Base-by-base conservation (phyloP, 495 filamentous ascomycete genomes). In the Hypomontagnella monticulosa region DNA sequence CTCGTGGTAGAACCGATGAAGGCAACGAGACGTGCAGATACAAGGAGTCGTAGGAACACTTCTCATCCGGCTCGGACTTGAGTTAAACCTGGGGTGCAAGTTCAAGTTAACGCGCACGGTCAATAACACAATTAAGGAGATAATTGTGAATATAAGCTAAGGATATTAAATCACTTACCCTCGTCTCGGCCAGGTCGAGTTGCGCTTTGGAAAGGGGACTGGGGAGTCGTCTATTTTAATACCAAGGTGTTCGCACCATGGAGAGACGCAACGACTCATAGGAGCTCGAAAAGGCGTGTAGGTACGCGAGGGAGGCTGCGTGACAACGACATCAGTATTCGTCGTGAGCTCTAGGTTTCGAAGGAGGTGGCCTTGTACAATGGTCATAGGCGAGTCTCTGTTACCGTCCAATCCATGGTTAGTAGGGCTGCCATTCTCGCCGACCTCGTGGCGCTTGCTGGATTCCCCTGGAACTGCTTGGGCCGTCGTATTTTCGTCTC, bases 331-430 rank as follows among this genome's bases (percentile, higher is more conserved):
- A 4, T 68, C 59, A 7, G 59, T 59, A 20, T 41, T 15, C n/a
- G 42, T 46, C 23, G 20, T 42, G 7, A 46, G 47, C 18, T 57
- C 49, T 18, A 32, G 32, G 19, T 20, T 52, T 27, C 61, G 58
- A n/a, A 54, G 27, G 14, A 57, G 37, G 16, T 50, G 71, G 8
- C 37, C 46, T 32, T 49, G 50, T 18, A 57, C 55, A 0, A 50
- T 44, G 30, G 60, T 65, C 47, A 64, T 19, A 52, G 65, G 71
- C 51, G 57, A 69, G 51, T 73, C 71, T 48, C 69, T 54, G 30
- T 71, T 71, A 19, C 71, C 69, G 51, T 73, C 71, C 46, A 71
- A 61, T 42, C 71, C 68, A 11, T 71, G 71, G 41, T 52, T 47
- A 32, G 34, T 30, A 60, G 58, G 36, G 23, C 30, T 16, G 12